Base-by-base conservation (phyloP, 768 basidiomycete species). In the Dentipellis fragilis region DNA sequence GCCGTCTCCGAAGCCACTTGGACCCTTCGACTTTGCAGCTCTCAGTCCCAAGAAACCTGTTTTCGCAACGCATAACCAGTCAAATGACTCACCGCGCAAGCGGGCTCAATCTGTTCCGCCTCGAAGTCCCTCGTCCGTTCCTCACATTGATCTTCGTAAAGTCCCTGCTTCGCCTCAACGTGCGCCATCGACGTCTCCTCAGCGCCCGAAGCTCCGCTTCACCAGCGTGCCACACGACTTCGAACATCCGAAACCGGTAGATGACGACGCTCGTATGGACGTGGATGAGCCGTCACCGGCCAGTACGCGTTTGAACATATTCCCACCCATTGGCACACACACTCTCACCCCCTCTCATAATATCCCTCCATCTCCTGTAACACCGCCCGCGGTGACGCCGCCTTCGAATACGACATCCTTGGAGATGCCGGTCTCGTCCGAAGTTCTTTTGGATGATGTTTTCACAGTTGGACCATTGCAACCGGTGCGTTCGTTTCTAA, bases 21-120 rank as follows among this genome's bases (percentile, higher is more conserved):
- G 60, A 10, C 60, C 60, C 12, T 61, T 61, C 40, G 60, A 61
- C 36, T 61, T 61, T 52, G 36, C 58, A 46, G 36, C 23, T 11
- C 46, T 61, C 23, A 47, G 8, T 10, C 47, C 52, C n/a, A 23
- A 37, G 17, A 35, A 50, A 10, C 16, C 34, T 2, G 39, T 17
- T 14, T 52, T 49, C n/a, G 40, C 40, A 12, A 22, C 23, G 36
- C 29, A 14, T 35, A 19, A 10, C 14, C 19, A 19, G 16, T 42
- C 47, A 14, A 55, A 11, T 10, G 52, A 10, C 9, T 8, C 46
- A 9, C 54, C 58, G 37, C 51, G 49, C 40, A 54, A 46, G 16
- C 58, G 60, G n/a, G 60, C 58, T 4, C 49, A 52, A 14, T 59
- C 60, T 3, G 56, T 57, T 16, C 60, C 60, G 34, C 49, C 56